Evolutionary conservation across 2,329 filamentous ascomycete species (phyloP), one percentile per base, ranked within the genome.

Genomic region (Neocucurbitaria cava): DNA sequence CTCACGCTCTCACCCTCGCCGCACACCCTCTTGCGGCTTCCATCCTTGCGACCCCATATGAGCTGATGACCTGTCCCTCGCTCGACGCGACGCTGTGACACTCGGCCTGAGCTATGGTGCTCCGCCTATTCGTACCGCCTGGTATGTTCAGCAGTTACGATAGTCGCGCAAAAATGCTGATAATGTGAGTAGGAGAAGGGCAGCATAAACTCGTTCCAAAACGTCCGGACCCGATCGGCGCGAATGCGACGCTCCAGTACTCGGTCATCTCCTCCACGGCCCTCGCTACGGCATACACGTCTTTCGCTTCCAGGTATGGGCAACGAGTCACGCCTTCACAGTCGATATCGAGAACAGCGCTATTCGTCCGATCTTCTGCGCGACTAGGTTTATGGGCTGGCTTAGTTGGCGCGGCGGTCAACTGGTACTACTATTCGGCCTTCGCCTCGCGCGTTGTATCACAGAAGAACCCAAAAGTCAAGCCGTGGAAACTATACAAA

Each of bases 211-310:
- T 72, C 38, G 54, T 66, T 10, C 66, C 66, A 1, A 61, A 59
- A 43, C 58, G 68, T 7, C 65, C 68, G 10, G 69, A 71, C 17
- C 30, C 65, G 3, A 62, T 72, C 46, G 65, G 63, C 21, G 69
- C 69, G 10, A 70, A 71, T 51, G 59, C 68, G n/a, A 68, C 68
- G 40, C 58, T 65, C 9, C 66, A 67, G 43, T 65, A 65, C 46
- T 48, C 64, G 4, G 38, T 71, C 21, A 21, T 70, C 26, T 58
- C 62, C 18, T 72, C 70, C 31, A 69, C 68, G 15, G 59, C 48
- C 11, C 50, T 64, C 26, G 70, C 70, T 20, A 65, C 57, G 10
- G 61, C 58, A 26, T 70, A 73, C 46, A 65, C 65, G 18, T 61
- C 54, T n/a, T 56, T 65, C 20, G 68, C 66, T 17, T 44, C 57